Evolutionary conservation across 495 filamentous ascomycete genomes (phyloP), one percentile per base, ranked within the genome.

Genomic region (Aspergillus affinis): DNA sequence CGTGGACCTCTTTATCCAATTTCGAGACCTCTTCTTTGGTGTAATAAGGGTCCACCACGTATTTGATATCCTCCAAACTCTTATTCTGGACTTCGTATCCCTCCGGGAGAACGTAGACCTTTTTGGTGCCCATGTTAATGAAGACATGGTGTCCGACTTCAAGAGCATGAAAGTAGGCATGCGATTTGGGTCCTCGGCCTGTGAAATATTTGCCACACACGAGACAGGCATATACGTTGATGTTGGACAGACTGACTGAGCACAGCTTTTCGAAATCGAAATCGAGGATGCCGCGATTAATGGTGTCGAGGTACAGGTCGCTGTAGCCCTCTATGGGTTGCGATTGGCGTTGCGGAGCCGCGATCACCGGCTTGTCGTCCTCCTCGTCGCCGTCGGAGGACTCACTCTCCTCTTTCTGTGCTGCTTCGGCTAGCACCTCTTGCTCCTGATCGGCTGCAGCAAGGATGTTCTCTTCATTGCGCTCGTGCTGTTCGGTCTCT

Each of bases 221-320:
- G 21, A 99, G 82, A 68, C 94, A 99, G 3, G 95, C 94, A 72
- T 99, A 99, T 53, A 99, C 93, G 65, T 99, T 98, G 78, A 97
- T 97, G 69, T 97, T 98, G 20, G 92, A 96, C 10, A 99, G 79
- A 23, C 90, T 93, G 63, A 98, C 81, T 2, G 95, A 98, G 78
- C 94, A 99, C 19, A 96, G 84, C 80, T 98, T 98, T 68, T 98
- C 93, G 72, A 99, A 99, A 72, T 99, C 94, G 67, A 96, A 96
- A 73, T 96, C 93, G 18, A 96, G 86, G 17, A 96, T 76, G 30
- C 75, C 76, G 45, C 94, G 91, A 75, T 97, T 87, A 74, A 99
- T 93, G 3, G 93, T 98, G 75, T 99, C 95, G 54, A 99, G 89
- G 72, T 99, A 99, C 30, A 99, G 85, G 72, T 99, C 95, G 60